Base-by-base conservation (phyloP, 225 moss, liverwort and hornwort species). In the Physcomitrellopsis africana region DNA sequence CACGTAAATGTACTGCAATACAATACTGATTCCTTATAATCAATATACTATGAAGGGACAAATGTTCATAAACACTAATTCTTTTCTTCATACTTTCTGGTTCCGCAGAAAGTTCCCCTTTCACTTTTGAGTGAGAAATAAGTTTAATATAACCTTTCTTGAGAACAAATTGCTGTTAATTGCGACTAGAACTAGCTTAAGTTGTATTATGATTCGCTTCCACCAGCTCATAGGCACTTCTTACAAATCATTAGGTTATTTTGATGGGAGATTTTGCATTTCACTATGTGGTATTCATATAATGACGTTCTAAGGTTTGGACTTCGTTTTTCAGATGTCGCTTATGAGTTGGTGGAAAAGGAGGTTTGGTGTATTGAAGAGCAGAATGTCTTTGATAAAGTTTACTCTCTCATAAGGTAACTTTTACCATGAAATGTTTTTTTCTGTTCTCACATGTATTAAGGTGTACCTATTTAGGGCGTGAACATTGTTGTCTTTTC, bases 351-450 rank as follows among this genome's bases (percentile, higher is more conserved):
- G 66, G 82, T 82, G 9, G 77, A 85, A 15, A 86, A 85, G 52
- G 86, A 91, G 16, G 86, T 91, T 10, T 59, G 81, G 1, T 84
- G 85, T 59, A 86, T 91, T 52, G 75, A 83, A 63, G 89, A 86
- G 70, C 89, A 89, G 46, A 65, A 68, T 41, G 11, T 89, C 17
- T 91, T 91, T 69, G 89, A 91, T 74, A 79, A 73, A 57, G 76
- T 85, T 52, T 91, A 79, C 45, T 85, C 91, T 27, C 68, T 91
- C 11, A 74, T 89, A 55, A 89, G 91, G 91, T 91, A 55, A 55
- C 67, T 72, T 80, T 58, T 24, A 24, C 57, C 11, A 20, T 9
- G 11, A n/a, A 57, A 19, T 57, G 0, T 22, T 3, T 57, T 19
- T 18, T 10, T 57, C 57, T 29, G 29, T 29, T 29, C 32, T 37